These are phyloP conservation scores for Serpula lacrymans DNA, from an alignment of 768 basidiomycete species.

Conservation along the genomic window DNA sequence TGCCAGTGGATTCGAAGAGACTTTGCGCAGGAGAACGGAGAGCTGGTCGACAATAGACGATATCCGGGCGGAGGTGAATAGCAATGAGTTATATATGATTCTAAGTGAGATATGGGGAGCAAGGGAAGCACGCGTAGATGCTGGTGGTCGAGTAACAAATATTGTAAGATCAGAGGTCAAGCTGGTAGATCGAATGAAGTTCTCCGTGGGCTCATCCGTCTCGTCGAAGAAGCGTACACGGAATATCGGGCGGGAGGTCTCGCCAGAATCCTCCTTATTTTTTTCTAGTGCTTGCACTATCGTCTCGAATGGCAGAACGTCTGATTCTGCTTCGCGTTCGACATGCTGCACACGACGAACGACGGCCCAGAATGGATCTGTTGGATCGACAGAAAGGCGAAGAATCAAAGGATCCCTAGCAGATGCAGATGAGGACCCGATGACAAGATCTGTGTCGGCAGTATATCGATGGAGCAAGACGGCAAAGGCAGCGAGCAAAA, in stretches of 20 bases:
- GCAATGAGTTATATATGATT: slow-evolving; percentile 89
- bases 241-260: slow-evolving; percentile 63
- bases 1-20: slow-evolving; percentile 61
- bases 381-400: slow-evolving; percentile 76
- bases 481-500: slow-evolving; percentile 88
- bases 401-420: slow-evolving; percentile 80
- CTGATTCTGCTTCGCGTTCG: slow-evolving; percentile 77
- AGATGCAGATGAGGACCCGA: slow-evolving; percentile 81
- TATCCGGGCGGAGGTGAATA: slow-evolving; percentile 82
- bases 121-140: slow-evolving; percentile 65
- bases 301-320: slow-evolving; percentile 77
- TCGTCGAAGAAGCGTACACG: slow-evolving; percentile 97
- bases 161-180: slow-evolving; percentile 91
- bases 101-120: slow-evolving; percentile 76
- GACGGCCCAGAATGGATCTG: slow-evolving; percentile 86
- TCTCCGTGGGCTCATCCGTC: slow-evolving; percentile 68
- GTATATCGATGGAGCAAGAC: slow-evolving; percentile 93
- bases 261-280: slow-evolving; percentile 56
- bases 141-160: slow-evolving; percentile 73
- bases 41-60: slow-evolving; percentile 82
- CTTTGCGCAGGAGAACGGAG: slow-evolving; percentile 68
- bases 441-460: slow-evolving; percentile 89
- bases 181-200: slow-evolving; percentile 76
- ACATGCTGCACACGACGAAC: slow-evolving; percentile 82
- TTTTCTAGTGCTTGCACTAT: slow-evolving; percentile 67